These are phyloP conservation scores for Suhomyces kunorum DNA, from an alignment of 1,139 yeast species.

Conservation along the genomic window DNA sequence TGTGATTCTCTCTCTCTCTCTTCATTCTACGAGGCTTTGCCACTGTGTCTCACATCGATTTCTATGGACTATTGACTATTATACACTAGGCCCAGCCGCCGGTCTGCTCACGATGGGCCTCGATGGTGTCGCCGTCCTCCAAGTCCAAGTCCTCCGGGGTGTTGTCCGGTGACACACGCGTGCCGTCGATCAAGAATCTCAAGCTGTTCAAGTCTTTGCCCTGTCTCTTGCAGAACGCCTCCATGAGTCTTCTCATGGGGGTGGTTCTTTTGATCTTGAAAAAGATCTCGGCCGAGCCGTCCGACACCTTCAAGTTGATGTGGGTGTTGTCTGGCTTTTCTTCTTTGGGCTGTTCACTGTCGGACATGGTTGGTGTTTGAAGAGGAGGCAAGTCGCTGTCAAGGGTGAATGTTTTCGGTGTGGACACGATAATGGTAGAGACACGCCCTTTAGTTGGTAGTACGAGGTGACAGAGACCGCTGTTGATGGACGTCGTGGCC, in stretches of 20 bases:
- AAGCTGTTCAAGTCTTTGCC: conserved; percentile 83
- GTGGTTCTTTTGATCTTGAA: conserved; percentile 94
- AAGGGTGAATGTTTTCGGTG: too few species aligned
- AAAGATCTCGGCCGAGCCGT: conserved; percentile 89
- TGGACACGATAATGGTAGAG: too few species aligned
- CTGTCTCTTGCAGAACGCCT: conserved; percentile 96
- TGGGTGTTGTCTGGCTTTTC: conserved; percentile 72
- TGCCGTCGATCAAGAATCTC: conserved; percentile 91
- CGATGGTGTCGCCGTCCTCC: conserved; percentile 94
- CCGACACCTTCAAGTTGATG: conserved; percentile 91
- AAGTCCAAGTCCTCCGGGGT: conserved; percentile 91
- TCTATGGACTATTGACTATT: conserved; percentile 5
- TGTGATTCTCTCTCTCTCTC: too few species aligned
- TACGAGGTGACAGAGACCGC: too few species aligned
- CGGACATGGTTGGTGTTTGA: conserved; percentile 29
- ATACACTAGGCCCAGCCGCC: conserved; percentile 45
- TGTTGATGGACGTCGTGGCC: too few species aligned
- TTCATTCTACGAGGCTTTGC: too few species aligned
- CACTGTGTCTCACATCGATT: too few species aligned
- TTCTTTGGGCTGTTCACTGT: conserved; percentile 50
- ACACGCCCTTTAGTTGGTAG: too few species aligned
- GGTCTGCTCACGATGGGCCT: conserved; percentile 96
- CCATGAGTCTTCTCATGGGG: conserved; percentile 92
- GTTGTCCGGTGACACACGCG: conserved; percentile 81
- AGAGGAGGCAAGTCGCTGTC: not conserved